Percentiles rank a stretch among this genome's conserved stretches.
phyloP scores from a whole-genome alignment of 352 stramenopile species.

The Phytopythium helicoides region DNA sequence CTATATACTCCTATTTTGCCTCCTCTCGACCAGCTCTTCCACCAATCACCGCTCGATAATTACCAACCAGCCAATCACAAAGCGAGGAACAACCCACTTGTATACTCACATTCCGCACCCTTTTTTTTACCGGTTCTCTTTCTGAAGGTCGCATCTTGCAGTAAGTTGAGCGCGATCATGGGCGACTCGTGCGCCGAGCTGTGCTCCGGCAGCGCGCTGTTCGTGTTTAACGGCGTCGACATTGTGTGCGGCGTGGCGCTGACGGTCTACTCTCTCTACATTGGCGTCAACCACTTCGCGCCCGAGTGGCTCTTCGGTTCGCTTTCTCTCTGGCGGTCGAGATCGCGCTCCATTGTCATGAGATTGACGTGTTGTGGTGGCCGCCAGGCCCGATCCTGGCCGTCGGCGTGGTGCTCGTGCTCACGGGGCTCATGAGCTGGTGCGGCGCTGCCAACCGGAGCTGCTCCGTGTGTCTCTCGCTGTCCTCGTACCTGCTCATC shows the following conservation, averaged over 20 bases:
- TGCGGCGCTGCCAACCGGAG: slow-evolving; percentile 48
- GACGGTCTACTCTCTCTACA: slow-evolving; percentile 57
- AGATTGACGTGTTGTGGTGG: too few species aligned
- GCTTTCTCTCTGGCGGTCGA: too few species aligned
- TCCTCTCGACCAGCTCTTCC: too few species aligned
- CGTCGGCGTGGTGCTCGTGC: slow-evolving; percentile 42
- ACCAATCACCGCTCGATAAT: too few species aligned
- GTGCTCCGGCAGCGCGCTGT: slow-evolving; percentile 61
- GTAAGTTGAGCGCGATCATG: slow-evolving; percentile 12
- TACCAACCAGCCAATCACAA: too few species aligned
- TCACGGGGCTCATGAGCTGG: slow-evolving; percentile 60
- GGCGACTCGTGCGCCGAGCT: slow-evolving; percentile 39
- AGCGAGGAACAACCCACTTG: too few species aligned
- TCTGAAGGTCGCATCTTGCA: too few species aligned
- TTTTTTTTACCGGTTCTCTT: too few species aligned
- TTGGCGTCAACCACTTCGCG: slow-evolving; percentile 63
- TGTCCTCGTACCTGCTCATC: slow-evolving; percentile 61
- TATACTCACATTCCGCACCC: too few species aligned
- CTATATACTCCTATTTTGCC: too few species aligned
- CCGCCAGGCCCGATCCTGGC: slow-evolving; percentile 35
- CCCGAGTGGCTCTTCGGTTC: slow-evolving; percentile 60
- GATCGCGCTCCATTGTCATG: too few species aligned
- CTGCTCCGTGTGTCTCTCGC: slow-evolving; percentile 45
- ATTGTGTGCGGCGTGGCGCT: slow-evolving; percentile 53
- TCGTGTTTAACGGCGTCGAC: slow-evolving; percentile 72